Evolutionary conservation across 306 rosid genomes (phyloP), one percentile per base, ranked within the genome.

Genomic region (Notholithocarpus densiflorus): DNA sequence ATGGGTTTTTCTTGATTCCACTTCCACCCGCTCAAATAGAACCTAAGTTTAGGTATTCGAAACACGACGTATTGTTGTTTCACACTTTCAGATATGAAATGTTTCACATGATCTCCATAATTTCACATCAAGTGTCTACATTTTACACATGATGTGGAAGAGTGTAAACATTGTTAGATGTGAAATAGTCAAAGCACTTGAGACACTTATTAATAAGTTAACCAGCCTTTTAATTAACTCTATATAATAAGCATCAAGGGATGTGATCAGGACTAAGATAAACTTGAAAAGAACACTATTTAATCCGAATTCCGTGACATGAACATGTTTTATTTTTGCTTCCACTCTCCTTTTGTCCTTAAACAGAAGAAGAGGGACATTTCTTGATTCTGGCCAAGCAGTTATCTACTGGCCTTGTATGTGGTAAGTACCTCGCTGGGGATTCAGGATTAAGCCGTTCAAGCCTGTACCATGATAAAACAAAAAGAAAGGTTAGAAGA

Each of bases 321-420:
- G 65, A 23, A 48, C 24, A 23, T 11, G 31, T 59, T 59, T 59
- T 59, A 20, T 59, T 59, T 59, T 10, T 12, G 18, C 65, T 59
- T 59, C 65, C 31, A 3, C 31, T 10, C 11, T 23, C 32, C 24
- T 59, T 59, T 13, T 54, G n/a, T 26, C 19, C 64, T 68, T 73
- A 77, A 14, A 13, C 23, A 68, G 57, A 8, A 53, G 80, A 24
- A 51, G 66, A 5, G 8, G 14, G 34, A 45, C 48, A 40, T 72
- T 77, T 84, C 79, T 55, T 75, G 75, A 87, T 34, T 75, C 72
- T 87, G n/a, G 85, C 90, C 82, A 87, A 52, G 83, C 88, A 87
- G 11, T 87, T 82, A 69, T 87, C 90, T 76, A 48, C 71, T 1
- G 88, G 90, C 71, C 88, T 85, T 56, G 82, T 15, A 53, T 87